Evolutionary conservation across 129 eudicot species (phyloP).

Genomic region (Artemisia argyi): DNA sequence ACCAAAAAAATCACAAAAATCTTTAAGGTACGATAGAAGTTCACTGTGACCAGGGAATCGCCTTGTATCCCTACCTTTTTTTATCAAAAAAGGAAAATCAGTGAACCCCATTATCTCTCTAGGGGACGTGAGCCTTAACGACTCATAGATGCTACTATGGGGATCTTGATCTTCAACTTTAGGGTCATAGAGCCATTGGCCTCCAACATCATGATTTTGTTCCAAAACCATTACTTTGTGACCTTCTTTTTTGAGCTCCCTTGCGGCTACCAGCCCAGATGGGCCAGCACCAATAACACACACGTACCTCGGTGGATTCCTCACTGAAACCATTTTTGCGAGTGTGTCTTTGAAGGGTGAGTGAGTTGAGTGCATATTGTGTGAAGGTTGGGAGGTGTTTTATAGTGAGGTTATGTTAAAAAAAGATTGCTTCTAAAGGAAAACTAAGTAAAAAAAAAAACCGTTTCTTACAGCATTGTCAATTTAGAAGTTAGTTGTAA

Average conservation of each 20-base stretch:
- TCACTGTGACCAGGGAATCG: constrained; percentile 85
- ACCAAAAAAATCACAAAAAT: constrained; percentile 68
- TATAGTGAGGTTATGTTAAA: constrained; percentile 29
- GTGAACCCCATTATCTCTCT: constrained; percentile 90
- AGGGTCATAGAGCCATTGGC: constrained; percentile 93
- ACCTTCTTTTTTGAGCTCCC: constrained; percentile 84
- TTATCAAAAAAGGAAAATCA: constrained; percentile 76
- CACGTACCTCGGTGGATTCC: constrained; percentile 40
- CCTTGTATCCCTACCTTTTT: constrained; percentile 80
- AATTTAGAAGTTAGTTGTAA: constrained; percentile 24
- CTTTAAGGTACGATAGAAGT: constrained; percentile 57
- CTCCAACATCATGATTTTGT: constrained; percentile 87
- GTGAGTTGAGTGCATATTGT: constrained; percentile 32
- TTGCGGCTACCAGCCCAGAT: constrained; percentile 79
- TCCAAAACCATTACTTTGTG: constrained; percentile 80
- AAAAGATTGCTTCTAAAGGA: constrained; percentile 31
- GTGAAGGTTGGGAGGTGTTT: constrained; percentile 36
- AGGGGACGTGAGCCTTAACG: constrained; percentile 72
- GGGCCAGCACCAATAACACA: constrained; percentile 96
- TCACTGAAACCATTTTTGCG: constrained; percentile 46
- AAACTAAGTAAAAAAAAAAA: constrained; percentile 19
- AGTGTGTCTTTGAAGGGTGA: constrained; percentile 11
- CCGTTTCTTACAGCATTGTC: constrained; percentile 2
- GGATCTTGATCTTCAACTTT: constrained; percentile 63
- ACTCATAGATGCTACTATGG: constrained; percentile 78